phyloP scores from a whole-genome alignment of 805 yeast species.

The Starmerella apis region DNA sequence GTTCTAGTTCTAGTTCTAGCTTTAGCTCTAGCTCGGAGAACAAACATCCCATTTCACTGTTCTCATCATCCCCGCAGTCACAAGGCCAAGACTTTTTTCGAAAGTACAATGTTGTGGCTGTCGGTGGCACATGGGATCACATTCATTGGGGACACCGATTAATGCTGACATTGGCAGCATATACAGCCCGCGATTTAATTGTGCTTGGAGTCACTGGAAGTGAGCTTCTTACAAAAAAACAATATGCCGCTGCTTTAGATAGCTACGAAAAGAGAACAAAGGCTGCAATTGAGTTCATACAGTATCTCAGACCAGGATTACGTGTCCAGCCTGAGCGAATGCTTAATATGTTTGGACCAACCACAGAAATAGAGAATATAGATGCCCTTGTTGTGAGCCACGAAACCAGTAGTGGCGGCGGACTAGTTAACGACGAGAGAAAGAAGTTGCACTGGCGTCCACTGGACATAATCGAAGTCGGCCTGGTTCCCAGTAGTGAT shows the following conservation, averaged over 20 bases:
- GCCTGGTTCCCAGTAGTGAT: slow-evolving; percentile 42
- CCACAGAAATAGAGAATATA: slow-evolving; percentile 61
- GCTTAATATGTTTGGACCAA: slow-evolving; percentile 88
- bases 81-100: neutral
- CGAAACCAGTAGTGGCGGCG: slow-evolving; percentile 72
- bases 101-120: slow-evolving; percentile 33
- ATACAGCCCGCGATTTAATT: slow-evolving; percentile 43
- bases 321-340: slow-evolving; percentile 49
- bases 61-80: neutral
- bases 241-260: slow-evolving; percentile 56
- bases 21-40: neutral
- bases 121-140: slow-evolving; percentile 97
- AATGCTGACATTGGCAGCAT: slow-evolving; percentile 60
- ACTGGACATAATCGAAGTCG: slow-evolving; percentile 49
- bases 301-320: slow-evolving; percentile 39
- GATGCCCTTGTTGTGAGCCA: slow-evolving; percentile 71
- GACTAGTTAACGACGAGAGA: slow-evolving; percentile 57
- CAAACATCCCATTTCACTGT: neutral
- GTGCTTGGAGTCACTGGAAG: slow-evolving; percentile 81
- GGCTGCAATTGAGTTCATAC: slow-evolving; percentile 43
- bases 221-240: slow-evolving; percentile 61
- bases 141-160: slow-evolving; percentile 92
- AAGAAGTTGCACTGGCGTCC: slow-evolving; percentile 42
- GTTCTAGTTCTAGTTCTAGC: no score
- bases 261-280: slow-evolving; percentile 43